A percentile compares a stretch with the other conserved stretches of the same genome.
Conservation (phyloP, 345 rosid species). For the Citrus inodora region DNA sequence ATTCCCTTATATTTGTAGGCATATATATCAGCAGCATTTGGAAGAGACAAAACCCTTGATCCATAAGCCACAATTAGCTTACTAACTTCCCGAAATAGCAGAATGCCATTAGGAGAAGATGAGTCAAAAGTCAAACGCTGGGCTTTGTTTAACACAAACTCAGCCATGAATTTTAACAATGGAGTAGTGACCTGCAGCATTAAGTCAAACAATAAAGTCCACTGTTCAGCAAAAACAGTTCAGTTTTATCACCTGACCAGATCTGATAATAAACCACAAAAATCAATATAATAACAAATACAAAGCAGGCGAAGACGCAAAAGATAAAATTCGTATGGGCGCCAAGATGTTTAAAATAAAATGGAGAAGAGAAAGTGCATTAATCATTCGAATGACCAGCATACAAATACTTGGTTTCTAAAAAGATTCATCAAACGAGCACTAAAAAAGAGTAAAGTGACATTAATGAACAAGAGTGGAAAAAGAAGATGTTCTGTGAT, state of each 20-base stretch:
- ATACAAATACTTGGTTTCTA: too few relatives aligned
- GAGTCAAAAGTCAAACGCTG: slow-evolving; percentile 95
- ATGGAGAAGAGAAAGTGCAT: too few relatives aligned
- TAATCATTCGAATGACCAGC: too few relatives aligned
- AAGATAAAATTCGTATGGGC: neutral
- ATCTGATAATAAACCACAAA: neutral
- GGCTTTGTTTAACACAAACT: slow-evolving; percentile 94
- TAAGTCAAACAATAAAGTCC: slow-evolving; percentile 16
- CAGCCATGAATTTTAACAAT: slow-evolving; percentile 93
- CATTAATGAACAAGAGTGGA: too few relatives aligned
- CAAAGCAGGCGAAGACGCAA: neutral
- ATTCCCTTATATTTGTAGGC: slow-evolving; percentile 97
- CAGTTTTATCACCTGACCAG: neutral
- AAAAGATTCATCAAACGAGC: too few relatives aligned
- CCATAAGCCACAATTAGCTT: slow-evolving; percentile 94
- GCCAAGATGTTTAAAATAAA: too few relatives aligned
- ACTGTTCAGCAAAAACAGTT: neutral
- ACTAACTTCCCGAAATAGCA: slow-evolving; percentile 99
- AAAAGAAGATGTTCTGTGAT: too few relatives aligned
- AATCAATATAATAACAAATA: neutral
- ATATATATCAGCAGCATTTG: slow-evolving; percentile 90
- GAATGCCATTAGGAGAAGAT: slow-evolving; percentile 98
- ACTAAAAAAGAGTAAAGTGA: too few relatives aligned
- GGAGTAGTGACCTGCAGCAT: slow-evolving; percentile 90
- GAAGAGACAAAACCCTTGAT: slow-evolving; percentile 87